Evolutionary conservation across 1,139 yeast genomes (phyloP).

Genomic region (Nakaseomyces uthaithaninus): DNA sequence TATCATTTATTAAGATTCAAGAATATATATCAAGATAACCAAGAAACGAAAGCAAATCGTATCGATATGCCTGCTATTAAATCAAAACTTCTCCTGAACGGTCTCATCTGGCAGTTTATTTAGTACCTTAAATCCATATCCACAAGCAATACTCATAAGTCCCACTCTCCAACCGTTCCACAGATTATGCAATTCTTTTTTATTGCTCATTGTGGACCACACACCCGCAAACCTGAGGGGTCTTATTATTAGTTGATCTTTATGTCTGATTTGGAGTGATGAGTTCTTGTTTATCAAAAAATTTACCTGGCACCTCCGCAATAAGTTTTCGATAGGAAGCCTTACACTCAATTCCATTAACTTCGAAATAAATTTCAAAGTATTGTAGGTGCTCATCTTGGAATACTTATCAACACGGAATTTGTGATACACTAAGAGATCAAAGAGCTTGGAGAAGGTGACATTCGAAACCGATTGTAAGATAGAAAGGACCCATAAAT

Average conservation of each 20-base stretch:
- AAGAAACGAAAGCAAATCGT: neutral
- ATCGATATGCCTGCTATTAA: neutral
- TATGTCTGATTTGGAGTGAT: constrained; percentile 11
- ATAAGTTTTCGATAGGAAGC: constrained; percentile 79
- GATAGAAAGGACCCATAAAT: constrained; percentile 28
- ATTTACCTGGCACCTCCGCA: constrained; percentile 73
- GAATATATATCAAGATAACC: neutral
- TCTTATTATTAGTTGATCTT: constrained; percentile 38
- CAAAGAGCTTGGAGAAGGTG: constrained; percentile 56
- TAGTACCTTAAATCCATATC: constrained; percentile 70
- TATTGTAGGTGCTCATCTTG: constrained; percentile 54
- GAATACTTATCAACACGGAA: constrained; percentile 64
- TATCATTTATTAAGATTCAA: constrained; percentile 6
- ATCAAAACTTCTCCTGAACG: constrained; percentile 33
- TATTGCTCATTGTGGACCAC: constrained; percentile 40
- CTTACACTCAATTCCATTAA: constrained; percentile 62
- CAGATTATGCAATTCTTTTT: constrained; percentile 38
- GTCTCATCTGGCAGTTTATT: constrained; percentile 44
- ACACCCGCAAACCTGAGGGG: constrained; percentile 47
- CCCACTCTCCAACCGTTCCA: constrained; percentile 94
- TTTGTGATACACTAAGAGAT: constrained; percentile 56
- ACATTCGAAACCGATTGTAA: constrained; percentile 48
- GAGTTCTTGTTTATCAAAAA: constrained; percentile 37
- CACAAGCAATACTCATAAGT: constrained; percentile 65
- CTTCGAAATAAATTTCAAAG: constrained; percentile 46